These are phyloP conservation scores for Acer yangbiense DNA, from an alignment of 345 rosid genomes.

Conservation along the genomic window DNA sequence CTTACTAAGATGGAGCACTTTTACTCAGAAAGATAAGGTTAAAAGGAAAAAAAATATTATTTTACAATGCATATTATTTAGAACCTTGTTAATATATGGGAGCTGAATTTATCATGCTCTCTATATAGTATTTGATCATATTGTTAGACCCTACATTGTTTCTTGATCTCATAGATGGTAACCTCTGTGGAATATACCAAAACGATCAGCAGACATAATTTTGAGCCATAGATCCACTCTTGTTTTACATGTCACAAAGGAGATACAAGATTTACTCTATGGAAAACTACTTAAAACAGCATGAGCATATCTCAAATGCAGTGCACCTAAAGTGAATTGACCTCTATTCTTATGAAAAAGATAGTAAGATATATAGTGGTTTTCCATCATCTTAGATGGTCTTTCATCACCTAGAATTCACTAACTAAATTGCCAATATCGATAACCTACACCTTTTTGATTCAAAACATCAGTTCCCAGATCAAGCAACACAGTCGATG, in stretches of 20 bases:
- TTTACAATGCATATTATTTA: background rate
- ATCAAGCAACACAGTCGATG: background rate
- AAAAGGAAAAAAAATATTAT: background rate
- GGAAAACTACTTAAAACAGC: background rate
- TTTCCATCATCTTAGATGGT: background rate
- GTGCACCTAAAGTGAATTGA: constrained; percentile 4
- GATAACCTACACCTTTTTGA: background rate
- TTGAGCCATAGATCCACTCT: background rate
- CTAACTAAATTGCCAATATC: background rate
- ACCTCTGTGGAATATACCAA: background rate
- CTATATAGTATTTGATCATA: background rate
- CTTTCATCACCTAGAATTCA: constrained; percentile 4
- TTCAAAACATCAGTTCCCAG: background rate
- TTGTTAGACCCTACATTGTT: background rate
- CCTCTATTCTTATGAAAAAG: background rate
- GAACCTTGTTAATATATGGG: background rate
- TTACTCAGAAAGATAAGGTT: background rate
- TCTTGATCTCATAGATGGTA: background rate
- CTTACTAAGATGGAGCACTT: background rate
- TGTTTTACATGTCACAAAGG: background rate
- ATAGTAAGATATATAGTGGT: background rate
- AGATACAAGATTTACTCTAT: background rate
- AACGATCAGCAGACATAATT: background rate
- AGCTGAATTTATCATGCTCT: background rate
- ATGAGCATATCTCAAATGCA: background rate